Base-by-base conservation (phyloP, 2,329 filamentous ascomycete species). In the Apiospora pterosperma region DNA sequence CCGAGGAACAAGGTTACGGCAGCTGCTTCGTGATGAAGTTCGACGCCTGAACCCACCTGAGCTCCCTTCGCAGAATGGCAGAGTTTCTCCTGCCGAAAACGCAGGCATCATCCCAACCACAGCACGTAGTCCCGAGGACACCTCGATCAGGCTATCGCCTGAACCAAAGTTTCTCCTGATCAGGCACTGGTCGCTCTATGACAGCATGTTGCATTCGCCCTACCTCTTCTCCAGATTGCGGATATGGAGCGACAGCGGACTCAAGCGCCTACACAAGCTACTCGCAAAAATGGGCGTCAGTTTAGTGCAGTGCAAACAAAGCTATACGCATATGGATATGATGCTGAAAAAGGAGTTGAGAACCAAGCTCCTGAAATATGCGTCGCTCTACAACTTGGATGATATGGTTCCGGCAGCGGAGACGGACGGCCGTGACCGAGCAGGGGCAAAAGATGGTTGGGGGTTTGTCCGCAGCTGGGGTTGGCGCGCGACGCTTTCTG, bases 291-390 rank as follows among this genome's bases (percentile, higher is more conserved):
- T 99, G 95, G 96, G 96, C 36, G 92, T 99, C 63, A 97, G 92
- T 73, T 82, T 98, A 41, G 91, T 90, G 5, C 95, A 99, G 79
- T 97, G 94, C 79, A 94, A 93, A 72, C 96, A 98, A 77, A 95
- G 89, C 75, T 99, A 98, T 75, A 93, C 93, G 0, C 96, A 99
- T 77, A 98, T 99, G 94, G 95, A 98, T 78, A 96, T 97, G 89
- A 90, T 97, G 77, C 82, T 99, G 38, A 99, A 98, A 79, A 90
- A 92, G 5, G 92, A 92, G 36, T 80, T 98, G 36, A 89, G 95
- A 48, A 88, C 92, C 59, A 92, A 96, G 66, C 84, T 99, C 1
- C 84, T 97, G 23, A 95, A 95, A 72, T 98, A 97, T 74, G 94
- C 94, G 0, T 93, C 93, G 1, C 84, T 97, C 66, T 99, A 98